These are phyloP conservation scores for Melanogaster broomeanus DNA, from an alignment of 768 basidiomycete genomes.

Conservation along the genomic window DNA sequence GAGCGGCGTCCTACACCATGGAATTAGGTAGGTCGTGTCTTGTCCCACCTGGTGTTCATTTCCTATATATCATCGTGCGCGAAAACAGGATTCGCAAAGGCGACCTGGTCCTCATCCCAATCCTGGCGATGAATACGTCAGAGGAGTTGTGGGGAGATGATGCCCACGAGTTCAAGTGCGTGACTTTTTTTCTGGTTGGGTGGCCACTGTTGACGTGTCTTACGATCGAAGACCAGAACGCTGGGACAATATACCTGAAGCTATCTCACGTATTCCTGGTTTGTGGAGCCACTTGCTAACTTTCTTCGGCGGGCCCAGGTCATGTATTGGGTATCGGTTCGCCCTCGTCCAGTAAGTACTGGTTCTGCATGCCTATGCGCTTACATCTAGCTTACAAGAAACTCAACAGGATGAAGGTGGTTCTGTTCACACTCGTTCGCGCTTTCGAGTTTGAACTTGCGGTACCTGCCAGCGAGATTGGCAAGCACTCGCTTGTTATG, in stretches of 20 bases:
- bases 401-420: slow-evolving; percentile 36
- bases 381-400: too few species aligned
- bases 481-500: too few species aligned
- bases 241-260: slow-evolving; percentile 1
- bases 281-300: neutral
- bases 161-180: slow-evolving; percentile 5
- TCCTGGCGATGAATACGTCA: neutral
- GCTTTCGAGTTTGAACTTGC: slow-evolving; percentile 34
- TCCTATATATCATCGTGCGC: too few species aligned
- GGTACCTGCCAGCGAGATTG: too few species aligned
- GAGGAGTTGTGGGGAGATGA: slow-evolving; percentile 1
- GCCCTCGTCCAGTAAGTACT: neutral
- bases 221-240: neutral
- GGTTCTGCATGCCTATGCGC: too few species aligned
- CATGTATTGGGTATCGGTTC: neutral
- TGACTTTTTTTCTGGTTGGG: neutral
- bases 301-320: neutral
- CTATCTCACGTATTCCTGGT: neutral
- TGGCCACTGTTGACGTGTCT: too few species aligned
- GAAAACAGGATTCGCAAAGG: slow-evolving; percentile 42
- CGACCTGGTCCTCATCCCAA: slow-evolving; percentile 49
- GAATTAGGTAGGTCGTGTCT: too few species aligned
- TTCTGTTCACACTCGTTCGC: slow-evolving; percentile 51
- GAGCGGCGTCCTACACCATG: too few species aligned
- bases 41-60: too few species aligned